Conservation (phyloP, 2,329 filamentous ascomycete species). For the Alternaria sp. region DNA sequence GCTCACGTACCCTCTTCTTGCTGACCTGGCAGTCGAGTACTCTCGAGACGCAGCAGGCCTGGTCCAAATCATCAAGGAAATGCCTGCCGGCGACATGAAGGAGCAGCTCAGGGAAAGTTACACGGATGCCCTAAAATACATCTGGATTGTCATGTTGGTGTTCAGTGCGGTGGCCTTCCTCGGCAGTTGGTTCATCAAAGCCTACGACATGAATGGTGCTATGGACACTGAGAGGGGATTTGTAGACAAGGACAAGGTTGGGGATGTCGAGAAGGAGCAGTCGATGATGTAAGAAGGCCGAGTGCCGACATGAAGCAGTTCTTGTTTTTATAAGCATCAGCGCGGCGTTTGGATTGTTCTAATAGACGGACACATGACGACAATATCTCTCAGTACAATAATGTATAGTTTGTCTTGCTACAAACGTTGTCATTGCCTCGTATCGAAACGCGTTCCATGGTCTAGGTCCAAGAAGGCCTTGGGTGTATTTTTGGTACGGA, state of each 20-base stretch:
- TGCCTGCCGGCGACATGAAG: slow-evolving; percentile 60
- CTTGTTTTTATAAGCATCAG: slow-evolving; percentile 11
- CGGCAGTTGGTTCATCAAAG: slow-evolving; percentile 63
- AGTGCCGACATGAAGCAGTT: not conserved
- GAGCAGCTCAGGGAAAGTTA: slow-evolving; percentile 57
- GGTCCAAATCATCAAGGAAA: slow-evolving; percentile 66
- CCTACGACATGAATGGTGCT: slow-evolving; percentile 55
- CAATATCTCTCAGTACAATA: not conserved
- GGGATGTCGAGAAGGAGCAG: slow-evolving; percentile 31
- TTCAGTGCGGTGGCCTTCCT: slow-evolving; percentile 62
- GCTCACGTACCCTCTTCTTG: slow-evolving; percentile 58
- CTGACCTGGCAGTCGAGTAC: slow-evolving; percentile 59
- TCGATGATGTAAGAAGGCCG: slow-evolving; percentile 1
- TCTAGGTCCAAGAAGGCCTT: not conserved
- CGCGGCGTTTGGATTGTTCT: slow-evolving; percentile 9
- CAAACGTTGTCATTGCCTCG: not conserved
- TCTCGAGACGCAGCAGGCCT: slow-evolving; percentile 67
- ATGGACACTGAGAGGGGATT: slow-evolving; percentile 61
- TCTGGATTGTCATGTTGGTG: slow-evolving; percentile 66
- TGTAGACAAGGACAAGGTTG: slow-evolving; percentile 47
- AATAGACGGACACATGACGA: not conserved
- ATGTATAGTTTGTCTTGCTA: not conserved
- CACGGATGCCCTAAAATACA: slow-evolving; percentile 62
- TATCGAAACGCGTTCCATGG: not conserved
- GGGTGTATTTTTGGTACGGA: slow-evolving; percentile 13